Conservation (phyloP, 176 grass and related monocot species). For the Microstegium vimineum region DNA sequence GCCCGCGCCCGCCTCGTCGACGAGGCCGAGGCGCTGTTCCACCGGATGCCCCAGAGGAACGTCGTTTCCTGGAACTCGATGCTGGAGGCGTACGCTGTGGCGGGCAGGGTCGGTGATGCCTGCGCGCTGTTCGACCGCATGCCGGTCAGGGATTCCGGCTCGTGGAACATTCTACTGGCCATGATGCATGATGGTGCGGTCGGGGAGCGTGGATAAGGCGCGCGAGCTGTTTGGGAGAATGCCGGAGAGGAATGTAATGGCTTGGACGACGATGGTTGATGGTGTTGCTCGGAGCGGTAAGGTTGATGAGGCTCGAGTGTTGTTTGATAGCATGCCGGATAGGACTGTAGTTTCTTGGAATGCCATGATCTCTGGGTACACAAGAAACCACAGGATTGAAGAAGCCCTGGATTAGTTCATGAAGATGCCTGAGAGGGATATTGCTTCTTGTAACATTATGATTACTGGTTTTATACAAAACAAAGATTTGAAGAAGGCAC, state of each 20-base stretch:
- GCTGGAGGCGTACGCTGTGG: conserved; percentile 34
- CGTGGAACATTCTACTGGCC: conserved; percentile 53
- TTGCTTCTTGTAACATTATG: conserved; percentile 50
- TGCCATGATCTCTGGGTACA: conserved; percentile 53
- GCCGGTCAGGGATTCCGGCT: conserved; percentile 36
- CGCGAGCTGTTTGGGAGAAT: conserved; percentile 39
- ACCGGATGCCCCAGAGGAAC: conserved; percentile 44
- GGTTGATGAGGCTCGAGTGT: conserved; percentile 26
- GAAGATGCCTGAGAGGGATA: conserved; percentile 40
- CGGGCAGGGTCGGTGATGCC: conserved; percentile 12
- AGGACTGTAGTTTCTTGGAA: conserved; percentile 55
- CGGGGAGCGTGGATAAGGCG: conserved; percentile 30
- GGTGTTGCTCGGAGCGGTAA: conserved; percentile 37
- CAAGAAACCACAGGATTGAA: conserved; percentile 29
- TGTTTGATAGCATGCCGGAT: conserved; percentile 47
- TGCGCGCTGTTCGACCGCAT: conserved; percentile 37
- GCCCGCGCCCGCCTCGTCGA: background rate
- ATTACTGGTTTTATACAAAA: conserved; percentile 51
- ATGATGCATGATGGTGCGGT: conserved; percentile 16
- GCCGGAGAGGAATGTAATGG: conserved; percentile 39
- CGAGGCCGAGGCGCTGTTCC: conserved; percentile 38
- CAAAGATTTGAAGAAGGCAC: conserved; percentile 43
- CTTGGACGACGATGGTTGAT: conserved; percentile 50
- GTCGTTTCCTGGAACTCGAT: conserved; percentile 57
- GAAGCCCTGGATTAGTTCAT: conserved; percentile 39